Base-by-base conservation (phyloP, 148 eudicot genomes). In the Rhododendron mucronatum region DNA sequence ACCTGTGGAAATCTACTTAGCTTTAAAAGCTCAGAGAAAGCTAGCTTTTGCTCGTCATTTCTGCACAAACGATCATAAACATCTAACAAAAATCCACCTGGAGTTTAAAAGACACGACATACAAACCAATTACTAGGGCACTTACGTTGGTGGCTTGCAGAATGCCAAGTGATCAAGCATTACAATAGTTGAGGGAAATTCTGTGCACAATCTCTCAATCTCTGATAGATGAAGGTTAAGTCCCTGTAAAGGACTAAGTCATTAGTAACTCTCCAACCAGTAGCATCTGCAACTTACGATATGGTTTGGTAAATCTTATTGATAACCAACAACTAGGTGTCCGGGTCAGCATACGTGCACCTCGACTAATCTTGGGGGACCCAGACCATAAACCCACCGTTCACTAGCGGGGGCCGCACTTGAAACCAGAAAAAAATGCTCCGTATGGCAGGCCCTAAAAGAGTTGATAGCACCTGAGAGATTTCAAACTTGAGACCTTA, bases 1-100 rank as follows among this genome's bases (percentile, higher is more conserved):
- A 95, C 99, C 95, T 96, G 98, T 33, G 96, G 97, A 82, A 95
- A 96, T 87, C 86, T 93, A 61, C 98, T 92, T 63, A 96, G 88
- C 89, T 92, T 88, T 82, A 96, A 51, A 83, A 96, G 95, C 84
- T 93, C 90, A 51, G 91, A 89, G 88, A 96, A 92, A 63, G 88
- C 84, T 79, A 69, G 59, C 63, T 61, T 86, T 89, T 93, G 97
- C 51, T 91, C 93, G n/a, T 90, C 91, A 86, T 88, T 87, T 83
- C 99, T 96, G 93, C 81, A 85, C 33, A 77, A 5, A 83, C 59
- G 39, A 79, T 55, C n/a, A 65, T 67, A 80, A 81, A 82, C 50
- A 84, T 57, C 71, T 15, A 88, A 61, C 35, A 20, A 53, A 79
- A 55, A 35, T 71, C 39, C 16, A 86, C 65, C 18, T 48, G 71